Conservation (phyloP, 441 rosid species). For the Raphanus hybrid region DNA sequence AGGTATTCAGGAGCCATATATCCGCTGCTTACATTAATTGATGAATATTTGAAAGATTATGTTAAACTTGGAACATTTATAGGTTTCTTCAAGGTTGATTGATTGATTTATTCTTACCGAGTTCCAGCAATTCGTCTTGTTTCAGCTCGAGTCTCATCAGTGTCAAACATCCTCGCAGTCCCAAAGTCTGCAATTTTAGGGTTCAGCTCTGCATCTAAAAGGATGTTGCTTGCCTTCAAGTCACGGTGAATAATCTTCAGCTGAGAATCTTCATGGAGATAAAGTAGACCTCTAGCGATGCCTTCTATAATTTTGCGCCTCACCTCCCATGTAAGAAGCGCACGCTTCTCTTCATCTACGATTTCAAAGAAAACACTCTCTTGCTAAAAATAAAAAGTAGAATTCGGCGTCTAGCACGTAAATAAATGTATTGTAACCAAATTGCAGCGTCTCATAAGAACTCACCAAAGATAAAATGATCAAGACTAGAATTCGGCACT, state of each 20-base stretch:
- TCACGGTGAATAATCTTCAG: conserved; percentile 1
- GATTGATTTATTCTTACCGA: background rate
- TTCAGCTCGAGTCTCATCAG: too few species aligned
- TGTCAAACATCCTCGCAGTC: too few species aligned
- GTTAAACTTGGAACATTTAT: background rate
- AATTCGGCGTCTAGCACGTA: too few species aligned
- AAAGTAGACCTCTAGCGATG: background rate
- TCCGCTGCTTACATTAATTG: conserved; percentile 17
- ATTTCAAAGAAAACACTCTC: background rate
- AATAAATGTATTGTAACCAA: background rate
- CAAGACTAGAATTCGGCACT: background rate
- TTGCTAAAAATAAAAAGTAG: background rate
- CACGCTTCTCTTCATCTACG: background rate
- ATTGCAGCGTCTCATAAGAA: background rate
- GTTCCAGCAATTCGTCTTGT: background rate
- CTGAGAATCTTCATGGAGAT: background rate
- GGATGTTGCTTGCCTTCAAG: background rate
- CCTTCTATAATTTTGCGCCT: background rate
- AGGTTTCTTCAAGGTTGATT: background rate
- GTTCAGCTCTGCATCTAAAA: too few species aligned
- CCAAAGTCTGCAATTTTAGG: too few species aligned
- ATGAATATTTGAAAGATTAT: background rate
- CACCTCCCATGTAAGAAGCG: background rate
- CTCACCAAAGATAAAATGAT: background rate
- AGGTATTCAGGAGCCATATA: conserved; percentile 39